These are phyloP conservation scores for Amorphotheca resinae DNA, from an alignment of 495 filamentous ascomycete genomes.

Conservation along the genomic window DNA sequence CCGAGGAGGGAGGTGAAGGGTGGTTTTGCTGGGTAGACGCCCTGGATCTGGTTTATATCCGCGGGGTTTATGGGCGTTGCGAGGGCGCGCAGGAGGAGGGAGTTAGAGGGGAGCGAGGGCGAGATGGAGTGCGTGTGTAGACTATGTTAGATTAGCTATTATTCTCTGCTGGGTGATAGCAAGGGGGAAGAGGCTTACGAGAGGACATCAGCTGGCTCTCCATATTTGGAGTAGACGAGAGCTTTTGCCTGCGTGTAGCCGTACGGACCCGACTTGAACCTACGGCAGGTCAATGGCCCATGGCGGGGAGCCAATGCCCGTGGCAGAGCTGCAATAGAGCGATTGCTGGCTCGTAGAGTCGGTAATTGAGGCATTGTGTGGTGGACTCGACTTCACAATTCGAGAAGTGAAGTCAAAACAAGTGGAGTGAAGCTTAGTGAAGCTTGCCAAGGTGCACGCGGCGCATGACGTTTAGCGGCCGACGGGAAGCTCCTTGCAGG, in stretches of 20 bases:
- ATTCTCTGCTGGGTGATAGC: background rate
- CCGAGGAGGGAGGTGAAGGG: constrained; percentile 59
- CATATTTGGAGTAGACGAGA: constrained; percentile 72
- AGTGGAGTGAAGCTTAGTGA: background rate
- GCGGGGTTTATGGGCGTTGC: constrained; percentile 90
- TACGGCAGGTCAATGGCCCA: constrained; percentile 13
- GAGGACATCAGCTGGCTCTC: constrained; percentile 74
- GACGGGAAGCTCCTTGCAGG: constrained; percentile 1
- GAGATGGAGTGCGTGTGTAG: constrained; percentile 77
- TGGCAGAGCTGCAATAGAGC: constrained; percentile 8
- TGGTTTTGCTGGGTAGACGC: constrained; percentile 84
- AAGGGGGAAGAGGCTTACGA: constrained; percentile 31
- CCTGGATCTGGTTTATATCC: constrained; percentile 89
- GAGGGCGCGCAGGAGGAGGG: constrained; percentile 53
- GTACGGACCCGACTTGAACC: constrained; percentile 58
- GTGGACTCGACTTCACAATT: background rate
- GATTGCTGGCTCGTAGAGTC: background rate
- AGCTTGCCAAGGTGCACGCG: background rate
- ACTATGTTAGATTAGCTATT: constrained; percentile 24
- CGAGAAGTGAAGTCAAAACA: constrained; percentile 2
- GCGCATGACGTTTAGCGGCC: constrained; percentile 3
- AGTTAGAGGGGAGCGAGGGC: constrained; percentile 59
- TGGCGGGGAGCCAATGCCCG: constrained; percentile 5
- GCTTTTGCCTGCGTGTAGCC: constrained; percentile 96
- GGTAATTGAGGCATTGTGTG: constrained; percentile 9